Evolutionary conservation across 495 filamentous ascomycete species (phyloP).

Genomic region (Xylaria longipes): DNA sequence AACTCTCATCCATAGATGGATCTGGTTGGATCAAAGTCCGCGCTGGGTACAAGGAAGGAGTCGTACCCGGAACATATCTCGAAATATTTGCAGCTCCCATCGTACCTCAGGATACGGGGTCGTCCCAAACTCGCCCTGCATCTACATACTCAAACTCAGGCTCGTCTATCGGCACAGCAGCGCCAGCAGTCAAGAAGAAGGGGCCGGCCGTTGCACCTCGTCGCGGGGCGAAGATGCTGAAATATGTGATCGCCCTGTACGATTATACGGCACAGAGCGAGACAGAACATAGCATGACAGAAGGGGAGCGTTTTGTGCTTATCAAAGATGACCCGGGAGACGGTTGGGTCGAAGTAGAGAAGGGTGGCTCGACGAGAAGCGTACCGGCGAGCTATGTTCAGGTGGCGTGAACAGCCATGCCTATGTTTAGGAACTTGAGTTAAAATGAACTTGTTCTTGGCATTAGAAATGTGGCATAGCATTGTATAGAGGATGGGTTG

Average conservation of each 20-base stretch:
- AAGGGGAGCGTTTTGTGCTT: constrained; percentile 90
- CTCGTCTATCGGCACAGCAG: constrained; percentile 65
- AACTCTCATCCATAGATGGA: constrained; percentile 65
- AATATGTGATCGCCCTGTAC: constrained; percentile 92
- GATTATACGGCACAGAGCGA: constrained; percentile 88
- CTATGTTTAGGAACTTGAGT: neutral
- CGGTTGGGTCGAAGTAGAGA: constrained; percentile 97
- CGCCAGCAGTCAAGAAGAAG: constrained; percentile 72
- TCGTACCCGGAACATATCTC: constrained; percentile 83
- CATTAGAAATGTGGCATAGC: constrained; percentile 17
- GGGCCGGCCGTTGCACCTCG: constrained; percentile 92
- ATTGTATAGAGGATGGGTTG: constrained; percentile 22
- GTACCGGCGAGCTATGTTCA: constrained; percentile 95
- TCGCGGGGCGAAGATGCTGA: constrained; percentile 92
- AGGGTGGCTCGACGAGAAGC: constrained; percentile 85
- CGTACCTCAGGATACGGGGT: constrained; percentile 58
- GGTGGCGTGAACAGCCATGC: constrained; percentile 35
- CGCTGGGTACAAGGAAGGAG: constrained; percentile 70
- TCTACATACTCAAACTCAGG: constrained; percentile 85
- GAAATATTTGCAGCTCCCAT: constrained; percentile 56
- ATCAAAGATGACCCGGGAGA: constrained; percentile 85
- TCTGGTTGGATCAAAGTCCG: constrained; percentile 89
- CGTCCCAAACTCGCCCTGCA: constrained; percentile 56
- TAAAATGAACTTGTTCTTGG: neutral
- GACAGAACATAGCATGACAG: constrained; percentile 84